phyloP scores from a whole-genome alignment of 2,329 filamentous ascomycete genomes.

The Pseudodiploospora longispora region DNA sequence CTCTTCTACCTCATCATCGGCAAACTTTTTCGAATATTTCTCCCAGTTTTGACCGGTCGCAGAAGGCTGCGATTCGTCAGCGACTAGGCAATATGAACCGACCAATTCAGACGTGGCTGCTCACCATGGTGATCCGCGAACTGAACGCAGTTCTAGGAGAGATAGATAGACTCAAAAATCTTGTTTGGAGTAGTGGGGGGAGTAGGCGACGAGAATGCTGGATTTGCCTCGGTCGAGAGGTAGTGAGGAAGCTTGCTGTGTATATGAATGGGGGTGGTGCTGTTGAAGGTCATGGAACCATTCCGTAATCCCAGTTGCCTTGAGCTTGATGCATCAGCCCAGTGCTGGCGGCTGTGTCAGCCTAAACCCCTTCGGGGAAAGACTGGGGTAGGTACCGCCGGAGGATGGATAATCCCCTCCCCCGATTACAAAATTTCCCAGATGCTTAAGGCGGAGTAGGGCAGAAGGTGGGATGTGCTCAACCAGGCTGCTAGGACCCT shows the following conservation, averaged over 20 bases:
- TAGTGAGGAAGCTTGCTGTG: neutral
- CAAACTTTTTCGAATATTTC: conserved; percentile 97
- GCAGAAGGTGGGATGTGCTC: conserved; percentile 31
- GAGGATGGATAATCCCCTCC: conserved; percentile 31
- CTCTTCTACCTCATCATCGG: conserved; percentile 93
- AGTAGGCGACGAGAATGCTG: conserved; percentile 1
- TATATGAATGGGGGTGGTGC: neutral
- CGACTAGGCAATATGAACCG: conserved; percentile 7
- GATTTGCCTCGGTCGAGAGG: neutral
- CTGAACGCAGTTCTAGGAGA: conserved; percentile 12
- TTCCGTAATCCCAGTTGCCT: conserved; percentile 36
- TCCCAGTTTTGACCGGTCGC: conserved; percentile 94
- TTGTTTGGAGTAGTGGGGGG: neutral
- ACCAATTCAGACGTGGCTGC: conserved; percentile 10
- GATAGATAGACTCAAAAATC: neutral
- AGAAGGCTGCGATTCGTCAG: conserved; percentile 61
- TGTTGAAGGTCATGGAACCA: conserved; percentile 26
- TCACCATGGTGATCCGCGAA: conserved; percentile 35
- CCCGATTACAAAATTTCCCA: conserved; percentile 34
- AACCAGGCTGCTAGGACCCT: conserved; percentile 21
- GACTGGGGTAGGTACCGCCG: conserved; percentile 16
- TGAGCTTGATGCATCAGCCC: conserved; percentile 28
- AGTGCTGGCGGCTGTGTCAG: conserved; percentile 10
- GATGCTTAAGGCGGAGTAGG: conserved; percentile 27
- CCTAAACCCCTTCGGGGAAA: conserved; percentile 19